Conservation (phyloP, 2,329 filamentous ascomycete genomes). For the Ceratocystis ficicola region DNA sequence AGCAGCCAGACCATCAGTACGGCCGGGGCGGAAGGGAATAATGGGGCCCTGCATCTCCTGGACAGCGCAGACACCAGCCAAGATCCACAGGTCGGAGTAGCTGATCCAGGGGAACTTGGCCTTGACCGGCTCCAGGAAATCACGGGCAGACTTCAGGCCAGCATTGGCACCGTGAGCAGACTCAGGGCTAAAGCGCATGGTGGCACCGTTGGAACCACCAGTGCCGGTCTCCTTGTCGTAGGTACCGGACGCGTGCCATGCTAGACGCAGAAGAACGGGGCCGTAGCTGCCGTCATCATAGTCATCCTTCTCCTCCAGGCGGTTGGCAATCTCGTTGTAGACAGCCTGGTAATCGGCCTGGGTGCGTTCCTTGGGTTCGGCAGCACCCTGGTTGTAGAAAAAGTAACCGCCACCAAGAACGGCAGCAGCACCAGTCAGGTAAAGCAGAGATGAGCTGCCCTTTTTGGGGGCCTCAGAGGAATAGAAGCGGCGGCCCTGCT, state of each 20-base stretch:
- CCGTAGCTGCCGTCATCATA: constrained; percentile 97
- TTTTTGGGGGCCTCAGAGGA: constrained; percentile 53
- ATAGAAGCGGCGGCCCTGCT: constrained; percentile 66
- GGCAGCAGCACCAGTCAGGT: constrained; percentile 46
- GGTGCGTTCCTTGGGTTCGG: constrained; percentile 50
- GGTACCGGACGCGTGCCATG: constrained; percentile 89
- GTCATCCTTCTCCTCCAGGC: constrained; percentile 77
- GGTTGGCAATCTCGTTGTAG: constrained; percentile 72
- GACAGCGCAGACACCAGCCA: constrained; percentile 70
- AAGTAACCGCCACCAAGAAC: constrained; percentile 53
- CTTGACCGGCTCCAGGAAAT: constrained; percentile 90
- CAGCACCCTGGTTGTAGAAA: constrained; percentile 48
- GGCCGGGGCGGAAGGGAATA: constrained; percentile 81
- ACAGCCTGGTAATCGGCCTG: constrained; percentile 90
- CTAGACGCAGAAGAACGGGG: constrained; percentile 77
- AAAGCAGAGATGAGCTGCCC: constrained; percentile 40
- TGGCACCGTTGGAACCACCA: constrained; percentile 89
- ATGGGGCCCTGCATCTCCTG: constrained; percentile 89
- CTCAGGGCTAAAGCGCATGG: constrained; percentile 91
- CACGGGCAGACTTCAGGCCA: constrained; percentile 70
- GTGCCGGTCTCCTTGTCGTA: constrained; percentile 80
- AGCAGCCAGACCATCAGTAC: constrained; percentile 62
- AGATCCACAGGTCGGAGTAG: constrained; percentile 95
- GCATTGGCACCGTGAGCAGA: constrained; percentile 86
- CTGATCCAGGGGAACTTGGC: constrained; percentile 83